Conservation (phyloP, 1,284 basidiomycete species). For the Entoloma clypeatum region DNA sequence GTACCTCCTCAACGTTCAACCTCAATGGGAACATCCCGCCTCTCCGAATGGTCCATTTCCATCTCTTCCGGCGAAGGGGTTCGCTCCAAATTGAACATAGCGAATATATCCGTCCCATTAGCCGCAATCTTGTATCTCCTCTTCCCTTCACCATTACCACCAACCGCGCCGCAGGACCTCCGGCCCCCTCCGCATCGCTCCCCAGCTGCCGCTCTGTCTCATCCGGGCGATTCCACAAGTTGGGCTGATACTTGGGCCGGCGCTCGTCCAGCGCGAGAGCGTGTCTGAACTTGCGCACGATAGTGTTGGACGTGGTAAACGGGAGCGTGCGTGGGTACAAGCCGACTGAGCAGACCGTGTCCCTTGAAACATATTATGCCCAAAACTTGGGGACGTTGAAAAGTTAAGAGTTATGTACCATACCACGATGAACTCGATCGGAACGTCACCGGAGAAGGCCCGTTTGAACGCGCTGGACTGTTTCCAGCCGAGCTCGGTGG, state of each 20-base stretch:
- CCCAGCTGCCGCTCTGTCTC: constrained; percentile 23
- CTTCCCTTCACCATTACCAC: too few relatives aligned
- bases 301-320: constrained; percentile 47
- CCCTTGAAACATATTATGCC: not conserved
- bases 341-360: constrained; percentile 42
- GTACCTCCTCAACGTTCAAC: constrained; percentile 50
- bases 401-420: too few relatives aligned
- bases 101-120: too few relatives aligned
- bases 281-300: constrained; percentile 49
- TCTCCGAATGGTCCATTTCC: constrained; percentile 27
- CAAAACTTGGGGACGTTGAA: too few relatives aligned
- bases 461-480: too few relatives aligned
- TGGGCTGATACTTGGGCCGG: constrained; percentile 48
- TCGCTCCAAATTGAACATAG: too few relatives aligned
- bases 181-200: constrained; percentile 21
- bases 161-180: too few relatives aligned
- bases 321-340: constrained; percentile 47
- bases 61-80: constrained; percentile 18
- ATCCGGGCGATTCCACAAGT: constrained; percentile 34
- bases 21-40: constrained; percentile 33
- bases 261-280: constrained; percentile 55
- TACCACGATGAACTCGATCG: too few relatives aligned
- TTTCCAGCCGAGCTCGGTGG: too few relatives aligned
- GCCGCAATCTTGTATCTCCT: too few relatives aligned
- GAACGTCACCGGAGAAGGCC: too few relatives aligned